Conservation (phyloP, 257 asterid genomes). For the Ligustrum vulgare region DNA sequence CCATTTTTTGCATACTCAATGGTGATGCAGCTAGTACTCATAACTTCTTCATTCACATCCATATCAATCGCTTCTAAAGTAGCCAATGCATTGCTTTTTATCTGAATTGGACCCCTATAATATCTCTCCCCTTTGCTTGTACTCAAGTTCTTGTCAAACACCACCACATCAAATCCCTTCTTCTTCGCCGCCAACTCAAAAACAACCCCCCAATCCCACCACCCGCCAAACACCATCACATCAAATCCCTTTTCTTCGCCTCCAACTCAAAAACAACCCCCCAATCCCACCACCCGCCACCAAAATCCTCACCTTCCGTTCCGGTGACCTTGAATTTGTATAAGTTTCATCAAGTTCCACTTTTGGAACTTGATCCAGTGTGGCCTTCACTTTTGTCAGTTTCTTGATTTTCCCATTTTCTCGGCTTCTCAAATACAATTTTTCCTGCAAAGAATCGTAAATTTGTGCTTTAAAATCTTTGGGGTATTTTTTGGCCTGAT, state of each 20-base stretch:
- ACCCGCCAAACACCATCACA: no score
- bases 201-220: no score
- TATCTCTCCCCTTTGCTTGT: slow-evolving; percentile 95
- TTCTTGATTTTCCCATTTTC: slow-evolving; percentile 35
- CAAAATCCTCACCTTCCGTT: slow-evolving; percentile 64
- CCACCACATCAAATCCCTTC: slow-evolving; percentile 85
- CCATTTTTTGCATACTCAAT: no score
- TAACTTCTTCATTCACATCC: slow-evolving; percentile 76
- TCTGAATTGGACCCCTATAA: slow-evolving; percentile 91
- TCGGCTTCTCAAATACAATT: slow-evolving; percentile 11
- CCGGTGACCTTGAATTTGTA: slow-evolving; percentile 17
- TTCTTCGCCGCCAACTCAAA: slow-evolving; percentile 85
- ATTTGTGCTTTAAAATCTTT: slow-evolving; percentile 39
- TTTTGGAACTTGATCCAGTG: slow-evolving; percentile 26
- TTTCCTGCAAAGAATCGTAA: slow-evolving; percentile 31
- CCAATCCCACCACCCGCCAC: slow-evolving; percentile 99
- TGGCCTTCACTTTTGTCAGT: slow-evolving; percentile 33
- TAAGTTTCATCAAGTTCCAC: slow-evolving; percentile 16
- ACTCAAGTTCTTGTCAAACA: slow-evolving; percentile 94
- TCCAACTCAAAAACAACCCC: no score
- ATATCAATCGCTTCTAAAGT: slow-evolving; percentile 91
- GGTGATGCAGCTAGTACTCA: slow-evolving; percentile 82
- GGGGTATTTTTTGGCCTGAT: no score
- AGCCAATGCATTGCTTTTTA: slow-evolving; percentile 95
- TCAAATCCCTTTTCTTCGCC: no score